phyloP scores from a whole-genome alignment of 768 basidiomycete genomes.

The Boletus reticuloceps region DNA sequence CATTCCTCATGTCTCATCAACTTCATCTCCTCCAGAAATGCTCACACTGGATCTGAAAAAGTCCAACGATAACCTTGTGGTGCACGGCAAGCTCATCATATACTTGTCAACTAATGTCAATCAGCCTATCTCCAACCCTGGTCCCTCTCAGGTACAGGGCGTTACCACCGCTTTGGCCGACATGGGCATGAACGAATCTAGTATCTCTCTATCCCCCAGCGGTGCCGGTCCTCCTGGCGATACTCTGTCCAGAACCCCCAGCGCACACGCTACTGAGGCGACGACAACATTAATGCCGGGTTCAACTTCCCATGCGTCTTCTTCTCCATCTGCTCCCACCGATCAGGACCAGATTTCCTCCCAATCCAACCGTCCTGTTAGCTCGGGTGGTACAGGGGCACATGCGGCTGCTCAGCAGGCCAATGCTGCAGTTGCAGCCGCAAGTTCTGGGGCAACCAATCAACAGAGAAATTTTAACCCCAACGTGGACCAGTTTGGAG shows the following conservation, averaged over 20 bases:
- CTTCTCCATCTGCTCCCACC: conserved; percentile 24
- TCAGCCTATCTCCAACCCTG: conserved; percentile 81
- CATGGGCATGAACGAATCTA: conserved; percentile 60
- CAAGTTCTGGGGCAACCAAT: conserved; percentile 42
- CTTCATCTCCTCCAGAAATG: conserved; percentile 63
- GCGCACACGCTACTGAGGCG: conserved; percentile 63
- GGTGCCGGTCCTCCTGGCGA: conserved; percentile 33
- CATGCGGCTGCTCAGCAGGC: conserved; percentile 20
- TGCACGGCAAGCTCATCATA: conserved; percentile 96
- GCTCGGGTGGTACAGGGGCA: conserved; percentile 27
- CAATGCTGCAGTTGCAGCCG: conserved; percentile 17
- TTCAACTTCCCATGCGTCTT: conserved; percentile 34
- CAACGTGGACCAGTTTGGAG: conserved; percentile 90
- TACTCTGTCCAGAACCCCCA: conserved; percentile 58
- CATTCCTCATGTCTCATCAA: neutral
- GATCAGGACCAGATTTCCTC: conserved; percentile 30
- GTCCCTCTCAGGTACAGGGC: conserved; percentile 67
- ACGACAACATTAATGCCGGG: conserved; percentile 40
- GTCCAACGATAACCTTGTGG: conserved; percentile 97
- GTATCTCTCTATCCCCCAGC: conserved; percentile 53
- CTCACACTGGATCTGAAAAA: conserved; percentile 95
- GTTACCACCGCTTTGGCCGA: conserved; percentile 58
- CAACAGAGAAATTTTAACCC: conserved; percentile 89
- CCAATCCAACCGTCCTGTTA: conserved; percentile 36
- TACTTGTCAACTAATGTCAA: conserved; percentile 91